Base-by-base conservation (phyloP, 306 rosid species). In the Delonix regia region DNA sequence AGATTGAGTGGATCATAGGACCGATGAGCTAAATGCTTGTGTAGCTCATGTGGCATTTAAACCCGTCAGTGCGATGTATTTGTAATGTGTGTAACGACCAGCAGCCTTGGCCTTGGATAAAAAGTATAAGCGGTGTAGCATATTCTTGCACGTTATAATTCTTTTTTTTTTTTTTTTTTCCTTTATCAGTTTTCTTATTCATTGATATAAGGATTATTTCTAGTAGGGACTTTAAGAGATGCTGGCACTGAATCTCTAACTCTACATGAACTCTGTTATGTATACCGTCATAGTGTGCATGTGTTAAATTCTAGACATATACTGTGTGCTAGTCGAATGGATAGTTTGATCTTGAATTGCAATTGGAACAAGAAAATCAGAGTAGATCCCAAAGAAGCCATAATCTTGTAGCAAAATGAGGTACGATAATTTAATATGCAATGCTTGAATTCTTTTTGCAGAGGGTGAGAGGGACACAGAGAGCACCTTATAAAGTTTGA, bases 1-100 rank as follows among this genome's bases (percentile, higher is more conserved):
- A 75, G 34, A 30, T 59, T 77, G 70, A 53, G 39, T 59, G 67
- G 56, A 53, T 57, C 61, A 81, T 38, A 25, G 70, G 78, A 45
- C 69, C 38, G 57, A 44, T 63, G 61, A 74, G 70, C 80, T 74
- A 65, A 45, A 65, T 67, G 74, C 63, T 72, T 65, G 41, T 79
- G 70, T 45, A 66, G 75, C 62, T 68, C 48, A 21, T 78, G 73
- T 75, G 74, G 52, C 69, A 52, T 61, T 33, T 7, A 45, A 64
- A 48, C 41, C 63, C 45, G 41, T 28, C 41, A 39, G 25, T 71
- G 77, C 75, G 76, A 73, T 51, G 51, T 30, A 45, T 30, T 57
- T 61, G 76, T 38, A 73, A 41, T 39, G 71, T 61, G 44, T 38
- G 27, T 30, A n/a, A 59, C 53, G 61, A 59, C 45, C 69, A 5